phyloP scores from a whole-genome alignment of 2,329 filamentous ascomycete species.

The Balansia obtecta region DNA sequence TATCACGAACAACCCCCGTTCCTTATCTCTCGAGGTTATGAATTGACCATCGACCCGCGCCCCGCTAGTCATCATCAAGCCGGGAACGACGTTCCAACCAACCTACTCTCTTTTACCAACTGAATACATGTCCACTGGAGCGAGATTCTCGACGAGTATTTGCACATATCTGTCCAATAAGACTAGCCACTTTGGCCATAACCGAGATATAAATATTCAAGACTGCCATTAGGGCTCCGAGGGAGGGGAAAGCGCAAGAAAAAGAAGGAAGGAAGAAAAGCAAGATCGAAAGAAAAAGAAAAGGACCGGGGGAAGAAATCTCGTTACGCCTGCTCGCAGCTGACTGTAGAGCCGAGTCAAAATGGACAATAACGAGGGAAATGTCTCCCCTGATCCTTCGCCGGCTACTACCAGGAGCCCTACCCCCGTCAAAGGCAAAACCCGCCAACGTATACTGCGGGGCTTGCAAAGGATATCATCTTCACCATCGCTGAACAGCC shows the following conservation, averaged over 20 bases:
- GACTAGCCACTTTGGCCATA: neutral
- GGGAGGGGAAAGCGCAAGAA: no score
- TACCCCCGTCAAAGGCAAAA: constrained; percentile 42
- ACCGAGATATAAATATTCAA: no score
- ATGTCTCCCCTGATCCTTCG: constrained; percentile 16
- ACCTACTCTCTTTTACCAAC: neutral
- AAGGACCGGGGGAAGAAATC: no score
- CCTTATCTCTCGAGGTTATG: constrained; percentile 1
- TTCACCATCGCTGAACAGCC: constrained; percentile 55
- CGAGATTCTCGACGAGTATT: no score
- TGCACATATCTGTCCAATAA: no score
- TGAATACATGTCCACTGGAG: no score
- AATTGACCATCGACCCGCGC: neutral
- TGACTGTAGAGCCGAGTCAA: neutral
- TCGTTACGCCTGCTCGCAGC: neutral
- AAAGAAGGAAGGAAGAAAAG: no score
- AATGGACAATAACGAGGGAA: constrained; percentile 3
- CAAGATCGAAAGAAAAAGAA: no score
- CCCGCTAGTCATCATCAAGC: neutral
- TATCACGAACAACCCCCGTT: neutral
- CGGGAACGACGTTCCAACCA: neutral
- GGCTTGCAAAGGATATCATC: constrained; percentile 74
- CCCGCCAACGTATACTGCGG: constrained; percentile 57
- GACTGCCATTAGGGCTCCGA: no score
- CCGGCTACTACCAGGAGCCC: constrained; percentile 9